These are phyloP conservation scores for Sporobolomyces roseus DNA, from an alignment of 768 basidiomycete genomes.

Conservation along the genomic window DNA sequence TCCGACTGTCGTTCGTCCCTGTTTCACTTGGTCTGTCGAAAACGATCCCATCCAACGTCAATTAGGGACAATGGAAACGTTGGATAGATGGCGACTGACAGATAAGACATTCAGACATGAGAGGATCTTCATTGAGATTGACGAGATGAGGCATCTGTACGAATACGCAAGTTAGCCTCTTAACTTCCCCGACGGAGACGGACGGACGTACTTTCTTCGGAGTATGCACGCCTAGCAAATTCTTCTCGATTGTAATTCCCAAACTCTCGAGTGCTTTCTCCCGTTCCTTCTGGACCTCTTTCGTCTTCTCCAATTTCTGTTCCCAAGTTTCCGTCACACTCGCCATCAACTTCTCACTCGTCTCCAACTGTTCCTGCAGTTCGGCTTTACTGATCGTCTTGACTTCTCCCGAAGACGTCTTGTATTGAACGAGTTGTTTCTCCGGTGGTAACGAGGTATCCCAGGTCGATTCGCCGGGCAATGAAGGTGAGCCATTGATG, in stretches of 20 bases:
- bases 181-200: not conserved
- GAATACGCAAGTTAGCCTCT: not conserved
- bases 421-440: constrained; percentile 91
- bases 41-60: not conserved
- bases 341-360: constrained; percentile 92
- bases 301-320: constrained; percentile 81
- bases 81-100: constrained; percentile 44
- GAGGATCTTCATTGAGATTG: constrained; percentile 72
- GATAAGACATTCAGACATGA: constrained; percentile 93
- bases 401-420: constrained; percentile 85
- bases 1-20: constrained; percentile 58
- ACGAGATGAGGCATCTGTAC: constrained; percentile 85
- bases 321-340: constrained; percentile 94
- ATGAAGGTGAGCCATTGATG: constrained; percentile 35
- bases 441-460: constrained; percentile 87
- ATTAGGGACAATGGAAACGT: not conserved
- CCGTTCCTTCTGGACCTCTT: constrained; percentile 91
- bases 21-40: constrained; percentile 18
- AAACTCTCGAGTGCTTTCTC: constrained; percentile 97
- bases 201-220: constrained; percentile 70
- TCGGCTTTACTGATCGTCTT: constrained; percentile 96
- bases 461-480: constrained; percentile 67
- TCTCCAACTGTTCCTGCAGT: constrained; percentile 92
- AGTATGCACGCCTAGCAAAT: constrained; percentile 91
- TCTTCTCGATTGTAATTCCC: constrained; percentile 96